phyloP scores from a whole-genome alignment of 805 yeast genomes.

The Yarrowia divulgata region DNA sequence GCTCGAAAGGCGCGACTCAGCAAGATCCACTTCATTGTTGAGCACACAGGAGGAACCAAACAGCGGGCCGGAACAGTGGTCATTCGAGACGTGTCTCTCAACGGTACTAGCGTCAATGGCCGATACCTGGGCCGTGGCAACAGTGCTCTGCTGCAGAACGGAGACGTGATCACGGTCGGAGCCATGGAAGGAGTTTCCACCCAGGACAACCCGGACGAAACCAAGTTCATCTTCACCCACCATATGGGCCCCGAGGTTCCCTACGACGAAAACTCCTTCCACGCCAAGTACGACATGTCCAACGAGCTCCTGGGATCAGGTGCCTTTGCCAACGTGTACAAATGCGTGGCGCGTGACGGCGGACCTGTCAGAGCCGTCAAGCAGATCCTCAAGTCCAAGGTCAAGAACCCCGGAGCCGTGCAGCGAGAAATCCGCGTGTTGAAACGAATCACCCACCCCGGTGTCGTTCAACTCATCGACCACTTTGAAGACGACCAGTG shows the following conservation, averaged over 20 bases:
- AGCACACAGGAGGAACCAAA: slow-evolving; percentile 17
- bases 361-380: slow-evolving; percentile 92
- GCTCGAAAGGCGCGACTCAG: slow-evolving; percentile 23
- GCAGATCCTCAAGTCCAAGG: slow-evolving; percentile 81
- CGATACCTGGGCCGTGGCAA: slow-evolving; percentile 74
- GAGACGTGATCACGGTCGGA: slow-evolving; percentile 93
- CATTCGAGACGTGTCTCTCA: slow-evolving; percentile 82
- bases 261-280: slow-evolving; percentile 41
- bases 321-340: slow-evolving; percentile 96
- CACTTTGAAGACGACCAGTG: slow-evolving; percentile 82
- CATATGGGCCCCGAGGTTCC: slow-evolving; percentile 48
- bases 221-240: slow-evolving; percentile 58
- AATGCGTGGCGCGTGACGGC: slow-evolving; percentile 82
- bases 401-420: slow-evolving; percentile 79
- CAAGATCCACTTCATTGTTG: slow-evolving; percentile 24
- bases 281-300: slow-evolving; percentile 68
- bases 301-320: slow-evolving; percentile 93
- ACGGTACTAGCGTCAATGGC: slow-evolving; percentile 89
- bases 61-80: slow-evolving; percentile 50
- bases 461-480: slow-evolving; percentile 81
- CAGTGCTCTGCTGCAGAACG: slow-evolving; percentile 83
- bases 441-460: slow-evolving; percentile 78
- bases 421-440: slow-evolving; percentile 85
- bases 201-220: slow-evolving; percentile 56
- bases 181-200: slow-evolving; percentile 67